Evolutionary conservation across 2,329 filamentous ascomycete genomes (phyloP), one percentile per base, ranked within the genome.

Genomic region (Elsinoe perseae): DNA sequence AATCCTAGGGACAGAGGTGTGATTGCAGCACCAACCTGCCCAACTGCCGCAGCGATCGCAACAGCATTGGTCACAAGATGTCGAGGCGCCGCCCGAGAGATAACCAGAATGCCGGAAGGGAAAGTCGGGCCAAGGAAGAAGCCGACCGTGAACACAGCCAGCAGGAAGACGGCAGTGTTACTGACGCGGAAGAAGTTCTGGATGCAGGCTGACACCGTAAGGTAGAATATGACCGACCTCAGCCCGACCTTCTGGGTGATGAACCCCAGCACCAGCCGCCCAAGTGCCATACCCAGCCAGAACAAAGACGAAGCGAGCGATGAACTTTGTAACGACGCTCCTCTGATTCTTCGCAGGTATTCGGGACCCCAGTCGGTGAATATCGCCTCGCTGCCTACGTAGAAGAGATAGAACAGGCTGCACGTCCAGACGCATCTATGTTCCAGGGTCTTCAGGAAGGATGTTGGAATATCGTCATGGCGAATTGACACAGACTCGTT

Each of bases 341-440:
- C n/a, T 18, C 21, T 43, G 12, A 3, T 18, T 4, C 38, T 16
- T 21, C n/a, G n/a, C 38, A 18, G 9, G 21, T 43, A 43, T 21
- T 43, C 38, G 38, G 38, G 38, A 10, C 38, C 38, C 38, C 38
- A 43, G 38, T 43, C 38, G 38, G 38, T 43, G 38, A 43, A 43
- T 12, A 43, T 43, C 4, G 38, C 38, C 38, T 43, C 38, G 14
- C n/a, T 43, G 20, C 38, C 38, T 16, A 43, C 38, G 18, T 43
- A 43, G 38, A 43, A 43, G 38, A 43, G 38, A 10, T n/a, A 43
- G 38, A 43, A 43, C 9, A 43, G 14, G 9, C 14, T 9, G 10
- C 38, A 43, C 12, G 10, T 18, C 38, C 38, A 18, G 38, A 43
- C 38, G n/a, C n/a, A n/a, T n/a, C n/a, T n/a, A n/a, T n/a, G n/a